Percentiles rank a stretch among this genome's conserved stretches.
These are phyloP conservation scores for Septoria linicola DNA, from an alignment of 2,329 filamentous ascomycete genomes.

Conservation along the genomic window DNA sequence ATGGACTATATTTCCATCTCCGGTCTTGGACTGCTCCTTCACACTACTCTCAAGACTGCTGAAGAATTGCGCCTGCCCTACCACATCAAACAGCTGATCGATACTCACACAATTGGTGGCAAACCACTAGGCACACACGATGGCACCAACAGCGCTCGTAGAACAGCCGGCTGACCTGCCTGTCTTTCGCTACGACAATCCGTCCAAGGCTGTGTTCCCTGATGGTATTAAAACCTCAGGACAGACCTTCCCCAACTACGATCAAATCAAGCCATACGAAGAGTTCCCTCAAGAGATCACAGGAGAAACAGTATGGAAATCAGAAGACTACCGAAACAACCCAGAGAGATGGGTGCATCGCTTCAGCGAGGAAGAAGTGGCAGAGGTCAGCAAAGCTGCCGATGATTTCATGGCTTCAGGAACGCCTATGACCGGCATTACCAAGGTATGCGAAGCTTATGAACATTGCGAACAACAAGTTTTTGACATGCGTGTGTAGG, in stretches of 20 bases:
- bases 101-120: conserved; percentile 38
- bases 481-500: conserved; percentile 33
- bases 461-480: too few relatives aligned
- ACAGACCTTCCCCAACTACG: conserved; percentile 68
- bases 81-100: conserved; percentile 37
- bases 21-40: conserved; percentile 20
- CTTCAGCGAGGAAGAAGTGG: conserved; percentile 65
- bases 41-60: conserved; percentile 19
- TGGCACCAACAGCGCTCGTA: conserved; percentile 27
- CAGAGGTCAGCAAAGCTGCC: conserved; percentile 64
- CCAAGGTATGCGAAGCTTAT: conserved; percentile 45
- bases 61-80: conserved; percentile 23
- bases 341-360: conserved; percentile 71
- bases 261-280: conserved; percentile 64
- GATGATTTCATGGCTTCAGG: conserved; percentile 67
- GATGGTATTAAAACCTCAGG: conserved; percentile 68
- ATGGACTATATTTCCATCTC: conserved; percentile 22
- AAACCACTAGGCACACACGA: conserved; percentile 6
- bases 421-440: conserved; percentile 69
- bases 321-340: conserved; percentile 61
- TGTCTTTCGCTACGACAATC: conserved; percentile 32
- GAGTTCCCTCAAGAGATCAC: conserved; percentile 69
- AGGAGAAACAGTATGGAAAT: conserved; percentile 71
- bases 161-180: conserved; percentile 22
- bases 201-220: conserved; percentile 56